Conservation (phyloP, 352 stramenopile genomes). For the Halophytophthora polymorphica region DNA sequence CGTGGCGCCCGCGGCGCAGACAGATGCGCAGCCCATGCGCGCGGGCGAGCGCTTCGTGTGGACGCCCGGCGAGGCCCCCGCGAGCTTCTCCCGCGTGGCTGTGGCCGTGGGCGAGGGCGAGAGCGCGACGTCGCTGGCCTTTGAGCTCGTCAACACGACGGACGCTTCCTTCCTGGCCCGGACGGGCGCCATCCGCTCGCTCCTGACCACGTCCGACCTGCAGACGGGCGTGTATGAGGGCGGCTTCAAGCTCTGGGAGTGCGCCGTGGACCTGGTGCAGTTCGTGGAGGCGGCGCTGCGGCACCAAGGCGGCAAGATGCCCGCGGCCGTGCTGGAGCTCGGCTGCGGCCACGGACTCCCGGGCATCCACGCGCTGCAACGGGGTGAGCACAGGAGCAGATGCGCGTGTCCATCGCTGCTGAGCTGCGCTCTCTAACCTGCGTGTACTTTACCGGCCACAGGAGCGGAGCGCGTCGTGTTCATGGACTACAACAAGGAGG, state of each 20-base stretch:
- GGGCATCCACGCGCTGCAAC: slow-evolving; percentile 69
- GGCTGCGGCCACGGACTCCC: slow-evolving; percentile 79
- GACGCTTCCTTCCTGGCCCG: slow-evolving; percentile 41
- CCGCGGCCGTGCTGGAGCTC: slow-evolving; percentile 59
- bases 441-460: slow-evolving; percentile 9
- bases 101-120: slow-evolving; percentile 11
- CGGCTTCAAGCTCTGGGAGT: slow-evolving; percentile 87
- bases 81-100: slow-evolving; percentile 31
- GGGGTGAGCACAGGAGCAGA: slow-evolving; percentile 23
- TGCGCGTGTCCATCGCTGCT: background rate
- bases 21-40: slow-evolving; percentile 25
- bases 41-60: slow-evolving; percentile 56
- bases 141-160: slow-evolving; percentile 66
- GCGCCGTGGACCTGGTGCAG: slow-evolving; percentile 66
- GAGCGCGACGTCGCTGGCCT: slow-evolving; percentile 23
- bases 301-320: slow-evolving; percentile 15
- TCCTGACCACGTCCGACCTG: slow-evolving; percentile 73
- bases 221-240: slow-evolving; percentile 82
- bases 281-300: slow-evolving; percentile 35
- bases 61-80: background rate
- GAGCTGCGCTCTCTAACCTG: background rate
- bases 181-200: slow-evolving; percentile 59
- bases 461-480: slow-evolving; percentile 68
- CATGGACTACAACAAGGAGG: slow-evolving; percentile 88
- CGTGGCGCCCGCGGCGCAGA: background rate